Base-by-base conservation (phyloP, 495 filamentous ascomycete genomes). In the Cladorrhinum samala region DNA sequence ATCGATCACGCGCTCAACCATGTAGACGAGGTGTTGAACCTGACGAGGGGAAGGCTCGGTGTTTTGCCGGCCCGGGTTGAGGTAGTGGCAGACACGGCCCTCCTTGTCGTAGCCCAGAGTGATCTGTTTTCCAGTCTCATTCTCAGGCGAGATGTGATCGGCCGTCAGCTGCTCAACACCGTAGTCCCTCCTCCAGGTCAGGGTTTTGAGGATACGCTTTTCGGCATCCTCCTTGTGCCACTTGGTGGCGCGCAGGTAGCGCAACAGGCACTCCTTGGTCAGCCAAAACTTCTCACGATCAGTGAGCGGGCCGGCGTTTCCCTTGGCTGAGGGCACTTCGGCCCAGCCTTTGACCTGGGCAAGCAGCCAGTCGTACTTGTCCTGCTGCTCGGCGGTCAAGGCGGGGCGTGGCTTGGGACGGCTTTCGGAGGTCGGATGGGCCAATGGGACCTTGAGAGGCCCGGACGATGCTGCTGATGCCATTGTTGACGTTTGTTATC, bases 71-170 rank as follows among this genome's bases (percentile, higher is more conserved):
- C 83, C 86, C 4, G 93, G 93, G 55, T 86, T 83, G 25, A 97
- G 78, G 68, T 95, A 95, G 37, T 92, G 82, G 71, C 92, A 96
- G 1, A 89, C 88, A 39, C 93, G 80, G 24, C 76, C 83, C 44
- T 87, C 74, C 57, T 85, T 87, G 71, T 98, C 93, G 65, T 83
- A 98, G 17, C 93, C 93, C 20, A 93, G 63, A 20, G 93, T 74
- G 48, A 95, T 76, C 67, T 96, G 92, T 72, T 98, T 98, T 14
- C 93, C 93, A 2, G 93, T 98, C 71, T 89, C 90, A 68, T 96
- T 94, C 72, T 98, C 93, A 3, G 84, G 79, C 1, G 83, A 85
- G 58, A 96, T 89, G 64, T 93, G 83, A 3, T 96, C 92, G 2
- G 85, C 74, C 0, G 87, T 88, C 68, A 91, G 76, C 36, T 86